Conservation (phyloP, 306 rosid genomes). For the Macrotyloma uniflorum region DNA sequence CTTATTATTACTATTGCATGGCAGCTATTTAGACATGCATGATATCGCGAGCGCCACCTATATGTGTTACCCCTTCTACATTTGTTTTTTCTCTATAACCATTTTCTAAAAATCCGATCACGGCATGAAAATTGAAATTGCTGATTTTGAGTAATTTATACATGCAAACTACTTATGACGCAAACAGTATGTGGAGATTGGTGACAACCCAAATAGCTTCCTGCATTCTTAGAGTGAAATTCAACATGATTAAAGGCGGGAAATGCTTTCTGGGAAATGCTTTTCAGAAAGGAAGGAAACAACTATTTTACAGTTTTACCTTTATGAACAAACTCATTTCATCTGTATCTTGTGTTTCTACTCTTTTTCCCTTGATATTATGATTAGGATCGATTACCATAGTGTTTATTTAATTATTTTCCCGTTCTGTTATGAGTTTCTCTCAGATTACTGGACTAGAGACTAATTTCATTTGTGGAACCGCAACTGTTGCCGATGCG, state of each 20-base stretch:
- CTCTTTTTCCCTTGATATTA: constrained; percentile 12
- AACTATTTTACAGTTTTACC: not conserved
- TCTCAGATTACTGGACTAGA: too few species aligned
- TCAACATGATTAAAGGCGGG: constrained; percentile 10
- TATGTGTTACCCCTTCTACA: not conserved
- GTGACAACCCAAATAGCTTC: constrained; percentile 2
- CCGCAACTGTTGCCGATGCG: too few species aligned
- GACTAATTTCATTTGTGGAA: too few species aligned
- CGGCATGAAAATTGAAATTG: constrained; percentile 7
- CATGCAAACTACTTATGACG: not conserved
- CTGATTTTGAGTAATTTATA: not conserved
- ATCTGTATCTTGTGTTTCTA: not conserved
- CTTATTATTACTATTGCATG: constrained; percentile 1
- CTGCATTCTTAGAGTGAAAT: not conserved
- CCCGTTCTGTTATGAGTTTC: too few species aligned
- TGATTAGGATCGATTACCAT: constrained; percentile 3
- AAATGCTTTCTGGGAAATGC: too few species aligned
- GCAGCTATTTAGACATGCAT: not conserved
- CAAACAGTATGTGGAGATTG: not conserved
- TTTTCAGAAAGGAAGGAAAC: constrained; percentile 15
- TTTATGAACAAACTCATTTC: not conserved
- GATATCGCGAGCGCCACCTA: not conserved
- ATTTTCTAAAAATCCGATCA: not conserved
- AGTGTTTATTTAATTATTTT: constrained; percentile 7
- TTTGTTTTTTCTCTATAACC: not conserved